phyloP scores from a whole-genome alignment of 177 flowering plant species.

The Vitis hybrid region DNA sequence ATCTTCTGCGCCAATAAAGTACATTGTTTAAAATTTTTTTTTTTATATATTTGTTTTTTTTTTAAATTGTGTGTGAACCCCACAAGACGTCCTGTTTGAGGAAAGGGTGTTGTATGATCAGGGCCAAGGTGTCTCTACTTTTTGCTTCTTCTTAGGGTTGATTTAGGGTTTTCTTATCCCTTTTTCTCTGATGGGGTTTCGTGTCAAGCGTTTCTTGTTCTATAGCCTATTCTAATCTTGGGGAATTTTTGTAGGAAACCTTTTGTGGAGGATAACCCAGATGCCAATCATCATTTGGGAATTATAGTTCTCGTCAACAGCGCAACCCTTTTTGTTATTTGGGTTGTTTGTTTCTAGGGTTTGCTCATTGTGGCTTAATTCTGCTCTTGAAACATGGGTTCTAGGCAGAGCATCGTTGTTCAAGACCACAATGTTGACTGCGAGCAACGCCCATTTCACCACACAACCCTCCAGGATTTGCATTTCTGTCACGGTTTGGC shows the following conservation, averaged over 20 bases:
- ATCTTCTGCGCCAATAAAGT: constrained; percentile 6
- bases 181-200: constrained; percentile 2
- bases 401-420: constrained; percentile 6
- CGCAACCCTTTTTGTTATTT: not conserved
- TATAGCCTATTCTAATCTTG: constrained; percentile 17
- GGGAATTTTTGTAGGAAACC: constrained; percentile 7
- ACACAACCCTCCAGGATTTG: constrained; percentile 4
- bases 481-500: not conserved
- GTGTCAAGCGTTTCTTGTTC: constrained; percentile 7
- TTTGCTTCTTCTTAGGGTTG: constrained; percentile 18
- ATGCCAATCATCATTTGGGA: not conserved
- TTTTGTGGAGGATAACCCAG: not conserved
- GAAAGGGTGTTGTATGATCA: constrained; percentile 13
- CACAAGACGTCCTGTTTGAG: constrained; percentile 8
- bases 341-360: constrained; percentile 4
- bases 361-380: constrained; percentile 1
- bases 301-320: not conserved
- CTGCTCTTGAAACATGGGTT: constrained; percentile 7
- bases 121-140: constrained; percentile 10
- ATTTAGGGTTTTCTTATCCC: constrained; percentile 12
- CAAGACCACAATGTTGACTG: constrained; percentile 14
- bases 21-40: no score
- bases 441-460: constrained; percentile 23
- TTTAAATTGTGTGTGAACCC: not conserved
- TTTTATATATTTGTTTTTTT: not conserved